These are phyloP conservation scores for Discostella stelligera DNA, from an alignment of 352 stramenopile species.

Conservation along the genomic window DNA sequence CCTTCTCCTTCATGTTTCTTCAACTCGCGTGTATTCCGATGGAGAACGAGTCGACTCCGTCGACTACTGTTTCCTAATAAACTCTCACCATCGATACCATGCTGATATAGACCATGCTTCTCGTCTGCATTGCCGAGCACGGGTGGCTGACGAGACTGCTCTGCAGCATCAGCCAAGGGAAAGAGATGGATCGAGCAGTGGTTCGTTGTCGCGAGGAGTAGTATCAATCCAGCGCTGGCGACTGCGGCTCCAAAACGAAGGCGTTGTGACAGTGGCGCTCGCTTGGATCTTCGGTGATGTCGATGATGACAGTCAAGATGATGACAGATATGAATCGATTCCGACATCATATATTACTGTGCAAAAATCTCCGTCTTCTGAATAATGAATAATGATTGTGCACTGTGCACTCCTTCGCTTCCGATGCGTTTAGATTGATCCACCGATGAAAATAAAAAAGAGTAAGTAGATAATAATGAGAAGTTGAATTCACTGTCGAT, in stretches of 20 bases:
- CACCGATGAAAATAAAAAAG: too few species aligned
- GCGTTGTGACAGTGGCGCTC: neutral
- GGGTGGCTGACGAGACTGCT: neutral
- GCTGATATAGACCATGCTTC: neutral
- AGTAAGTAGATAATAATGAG: neutral
- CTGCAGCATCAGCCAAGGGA: neutral
- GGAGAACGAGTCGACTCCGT: constrained; percentile 1
- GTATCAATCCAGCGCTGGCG: neutral
- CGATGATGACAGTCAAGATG: neutral
- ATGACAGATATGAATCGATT: neutral
- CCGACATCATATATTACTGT: neutral
- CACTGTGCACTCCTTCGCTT: too few species aligned
- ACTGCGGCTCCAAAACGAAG: neutral
- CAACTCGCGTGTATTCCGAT: neutral
- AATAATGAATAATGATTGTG: neutral
- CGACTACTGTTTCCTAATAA: neutral
- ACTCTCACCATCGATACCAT: neutral
- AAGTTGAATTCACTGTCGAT: neutral
- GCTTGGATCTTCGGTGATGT: neutral
- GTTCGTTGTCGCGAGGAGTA: neutral
- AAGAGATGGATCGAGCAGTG: neutral
- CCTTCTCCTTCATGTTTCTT: neutral
- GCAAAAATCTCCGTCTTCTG: neutral
- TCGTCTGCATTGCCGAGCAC: neutral
- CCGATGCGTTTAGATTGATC: too few species aligned